phyloP scores from a whole-genome alignment of 169 alveolate genomes.

The Cryptosporidium muris region DNA sequence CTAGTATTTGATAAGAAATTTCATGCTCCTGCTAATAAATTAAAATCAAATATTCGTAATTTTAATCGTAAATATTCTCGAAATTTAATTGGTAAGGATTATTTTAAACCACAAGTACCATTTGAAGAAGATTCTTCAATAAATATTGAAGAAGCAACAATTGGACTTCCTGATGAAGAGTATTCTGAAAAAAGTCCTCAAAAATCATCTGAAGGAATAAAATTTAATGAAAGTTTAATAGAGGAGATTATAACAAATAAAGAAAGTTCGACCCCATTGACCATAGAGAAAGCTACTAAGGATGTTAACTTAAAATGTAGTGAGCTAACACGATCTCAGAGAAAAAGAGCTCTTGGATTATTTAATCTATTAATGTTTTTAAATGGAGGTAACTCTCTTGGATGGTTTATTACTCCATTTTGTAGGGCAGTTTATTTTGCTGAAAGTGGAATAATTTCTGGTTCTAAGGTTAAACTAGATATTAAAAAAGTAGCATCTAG shows the following conservation, averaged over 20 bases:
- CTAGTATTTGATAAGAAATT: neutral
- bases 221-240: too few relatives aligned
- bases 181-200: neutral
- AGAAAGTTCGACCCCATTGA: neutral
- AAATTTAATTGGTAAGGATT: too few relatives aligned
- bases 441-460: slow-evolving; percentile 19
- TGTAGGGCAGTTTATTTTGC: slow-evolving; percentile 66
- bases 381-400: slow-evolving; percentile 11
- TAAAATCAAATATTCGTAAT: too few relatives aligned
- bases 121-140: too few relatives aligned
- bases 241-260: too few relatives aligned
- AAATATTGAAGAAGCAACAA: too few relatives aligned
- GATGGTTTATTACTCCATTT: slow-evolving; percentile 63
- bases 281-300: slow-evolving; percentile 12
- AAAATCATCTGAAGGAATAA: neutral
- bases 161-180: neutral
- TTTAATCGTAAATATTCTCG: too few relatives aligned
- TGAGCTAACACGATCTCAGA: slow-evolving; percentile 21
- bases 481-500: slow-evolving; percentile 47
- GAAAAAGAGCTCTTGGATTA: slow-evolving; percentile 52
- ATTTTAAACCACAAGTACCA: too few relatives aligned
- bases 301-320: slow-evolving; percentile 33
- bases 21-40: too few relatives aligned
- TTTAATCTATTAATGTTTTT: slow-evolving; percentile 43
- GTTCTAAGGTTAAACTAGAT: neutral